These are phyloP conservation scores for Porcisia hertigi DNA, from an alignment of 208 protist genomes.

Conservation along the genomic window DNA sequence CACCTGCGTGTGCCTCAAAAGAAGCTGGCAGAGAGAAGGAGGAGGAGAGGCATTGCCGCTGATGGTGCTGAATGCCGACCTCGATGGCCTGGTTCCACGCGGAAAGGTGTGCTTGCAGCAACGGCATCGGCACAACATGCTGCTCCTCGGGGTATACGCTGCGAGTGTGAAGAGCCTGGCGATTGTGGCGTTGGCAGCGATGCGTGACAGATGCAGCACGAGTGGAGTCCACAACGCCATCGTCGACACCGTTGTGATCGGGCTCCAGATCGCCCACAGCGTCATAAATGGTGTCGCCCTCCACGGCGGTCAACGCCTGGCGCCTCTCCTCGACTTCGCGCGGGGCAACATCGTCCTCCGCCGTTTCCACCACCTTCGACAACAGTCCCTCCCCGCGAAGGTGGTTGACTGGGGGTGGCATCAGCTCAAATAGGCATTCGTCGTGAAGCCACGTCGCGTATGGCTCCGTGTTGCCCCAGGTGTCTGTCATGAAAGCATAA, in stretches of 20 bases:
- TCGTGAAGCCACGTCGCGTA: conserved; percentile 49
- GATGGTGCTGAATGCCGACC: neutral
- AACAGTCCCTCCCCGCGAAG: neutral
- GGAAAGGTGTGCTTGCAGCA: conserved; percentile 20
- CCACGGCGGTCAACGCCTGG: neutral
- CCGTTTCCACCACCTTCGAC: neutral
- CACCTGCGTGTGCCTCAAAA: neutral
- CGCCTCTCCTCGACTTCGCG: neutral
- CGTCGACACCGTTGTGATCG: neutral
- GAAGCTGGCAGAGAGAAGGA: neutral
- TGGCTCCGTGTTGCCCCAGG: conserved; percentile 43
- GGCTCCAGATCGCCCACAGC: neutral
- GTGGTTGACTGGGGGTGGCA: conserved; percentile 23
- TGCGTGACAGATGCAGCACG: conserved; percentile 1
- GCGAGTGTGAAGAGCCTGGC: neutral
- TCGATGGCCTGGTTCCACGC: conserved; percentile 32
- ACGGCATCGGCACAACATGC: conserved; percentile 28
- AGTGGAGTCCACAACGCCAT: neutral
- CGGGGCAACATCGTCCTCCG: neutral
- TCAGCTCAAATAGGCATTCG: conserved; percentile 70
- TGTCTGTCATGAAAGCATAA: conserved; percentile 57
- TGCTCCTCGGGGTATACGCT: conserved; percentile 1
- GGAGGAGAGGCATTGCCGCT: neutral
- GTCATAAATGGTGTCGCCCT: neutral
- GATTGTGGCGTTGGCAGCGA: neutral